A percentile compares a stretch with the other conserved stretches of the same genome.
phyloP scores from a whole-genome alignment of 805 yeast genomes.

The Starmerella stigmatis region DNA sequence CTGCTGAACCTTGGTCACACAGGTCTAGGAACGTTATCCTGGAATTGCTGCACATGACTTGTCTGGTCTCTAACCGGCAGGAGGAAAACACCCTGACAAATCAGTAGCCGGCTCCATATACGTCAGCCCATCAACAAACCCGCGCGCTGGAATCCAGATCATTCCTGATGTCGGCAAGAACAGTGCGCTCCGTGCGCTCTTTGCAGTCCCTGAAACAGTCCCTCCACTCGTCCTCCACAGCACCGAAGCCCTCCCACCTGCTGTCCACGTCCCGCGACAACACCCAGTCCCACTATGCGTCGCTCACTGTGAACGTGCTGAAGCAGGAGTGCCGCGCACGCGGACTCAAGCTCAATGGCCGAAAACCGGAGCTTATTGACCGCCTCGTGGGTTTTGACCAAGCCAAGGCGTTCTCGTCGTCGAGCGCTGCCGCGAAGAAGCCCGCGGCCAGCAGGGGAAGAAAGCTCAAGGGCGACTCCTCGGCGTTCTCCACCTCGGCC shows the following conservation, averaged over 20 bases:
- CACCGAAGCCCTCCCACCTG: conserved; percentile 29
- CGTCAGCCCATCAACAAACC: no score
- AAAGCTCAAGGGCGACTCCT: conserved; percentile 1
- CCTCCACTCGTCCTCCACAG: conserved; percentile 25
- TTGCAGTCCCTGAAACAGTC: conserved; percentile 22
- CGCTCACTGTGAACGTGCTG: conserved; percentile 45
- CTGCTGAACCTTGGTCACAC: no score
- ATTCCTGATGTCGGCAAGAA: conserved; percentile 13
- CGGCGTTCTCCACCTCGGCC: conserved; percentile 16
- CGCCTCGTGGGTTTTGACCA: conserved; percentile 26
- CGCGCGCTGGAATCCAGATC: no score
- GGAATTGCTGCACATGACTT: no score
- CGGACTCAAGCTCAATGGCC: conserved; percentile 53
- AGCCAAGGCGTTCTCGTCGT: conserved; percentile 19
- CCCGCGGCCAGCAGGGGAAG: background rate
- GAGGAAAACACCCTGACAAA: background rate
- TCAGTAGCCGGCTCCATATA: background rate
- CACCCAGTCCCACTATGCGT: conserved; percentile 25
- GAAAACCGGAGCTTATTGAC: conserved; percentile 45
- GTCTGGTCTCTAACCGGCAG: no score
- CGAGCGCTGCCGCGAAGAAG: background rate
- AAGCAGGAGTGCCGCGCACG: conserved; percentile 49
- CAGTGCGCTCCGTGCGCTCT: conserved; percentile 24
- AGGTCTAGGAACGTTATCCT: no score
- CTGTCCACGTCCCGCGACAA: conserved; percentile 21